Evolutionary conservation across 108 stramenopile genomes (phyloP).

Genomic region (Cyclotella sp.): DNA sequence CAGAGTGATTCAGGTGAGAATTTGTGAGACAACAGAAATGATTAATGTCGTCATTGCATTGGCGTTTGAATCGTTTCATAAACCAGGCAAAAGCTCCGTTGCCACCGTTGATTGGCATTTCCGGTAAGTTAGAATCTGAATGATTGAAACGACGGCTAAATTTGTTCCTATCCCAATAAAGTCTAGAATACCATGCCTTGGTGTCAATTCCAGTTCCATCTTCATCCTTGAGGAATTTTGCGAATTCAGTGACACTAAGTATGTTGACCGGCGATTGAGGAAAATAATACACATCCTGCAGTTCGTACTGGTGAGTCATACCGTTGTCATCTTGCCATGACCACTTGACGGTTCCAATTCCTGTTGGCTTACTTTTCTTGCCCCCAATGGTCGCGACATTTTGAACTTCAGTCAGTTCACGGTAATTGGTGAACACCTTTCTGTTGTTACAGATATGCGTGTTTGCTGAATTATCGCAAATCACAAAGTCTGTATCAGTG

Average conservation of each 20-base stretch:
- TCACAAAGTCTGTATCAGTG: not conserved
- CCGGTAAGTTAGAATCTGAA: conserved; percentile 3
- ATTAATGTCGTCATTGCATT: not conserved
- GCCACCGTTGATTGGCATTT: conserved; percentile 18
- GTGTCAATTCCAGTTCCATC: conserved; percentile 12
- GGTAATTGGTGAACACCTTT: not conserved
- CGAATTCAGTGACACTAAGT: conserved; percentile 15
- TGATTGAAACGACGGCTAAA: conserved; percentile 4
- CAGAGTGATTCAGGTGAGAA: not conserved
- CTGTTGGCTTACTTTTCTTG: conserved; percentile 1
- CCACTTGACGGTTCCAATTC: conserved; percentile 22
- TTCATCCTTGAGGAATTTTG: not conserved
- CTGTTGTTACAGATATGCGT: conserved; percentile 23
- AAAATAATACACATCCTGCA: conserved; percentile 9
- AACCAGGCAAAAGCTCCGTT: not conserved
- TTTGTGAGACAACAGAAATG: not conserved
- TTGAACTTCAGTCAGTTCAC: not conserved
- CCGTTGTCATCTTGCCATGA: conserved; percentile 25
- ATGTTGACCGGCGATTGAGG: conserved; percentile 25
- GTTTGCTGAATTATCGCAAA: conserved; percentile 22
- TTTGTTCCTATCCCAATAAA: conserved; percentile 12
- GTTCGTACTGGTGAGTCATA: not conserved
- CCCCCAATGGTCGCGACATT: conserved; percentile 32
- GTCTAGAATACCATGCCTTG: conserved; percentile 1
- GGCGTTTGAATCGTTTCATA: not conserved